phyloP scores from a whole-genome alignment of 441 rosid genomes.

The Populus hybrid region DNA sequence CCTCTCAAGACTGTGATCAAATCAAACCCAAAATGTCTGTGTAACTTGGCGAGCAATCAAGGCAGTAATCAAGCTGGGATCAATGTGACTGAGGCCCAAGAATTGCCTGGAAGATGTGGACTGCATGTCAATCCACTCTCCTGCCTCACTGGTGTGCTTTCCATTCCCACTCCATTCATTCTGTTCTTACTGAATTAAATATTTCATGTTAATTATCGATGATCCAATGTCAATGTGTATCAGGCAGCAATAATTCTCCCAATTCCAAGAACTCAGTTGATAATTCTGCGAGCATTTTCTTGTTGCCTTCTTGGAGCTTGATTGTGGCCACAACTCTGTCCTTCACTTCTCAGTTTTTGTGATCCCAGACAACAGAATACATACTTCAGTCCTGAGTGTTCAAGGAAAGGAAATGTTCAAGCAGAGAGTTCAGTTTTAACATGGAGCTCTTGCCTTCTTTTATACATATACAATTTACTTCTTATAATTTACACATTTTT shows the following conservation, averaged over 20 bases:
- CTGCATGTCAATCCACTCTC: constrained; percentile 57
- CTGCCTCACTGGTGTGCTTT: constrained; percentile 39
- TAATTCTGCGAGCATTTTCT: constrained; percentile 25
- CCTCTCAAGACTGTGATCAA: constrained; percentile 58
- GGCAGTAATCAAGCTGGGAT: constrained; percentile 57
- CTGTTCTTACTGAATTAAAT: background rate
- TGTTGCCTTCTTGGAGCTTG: constrained; percentile 13
- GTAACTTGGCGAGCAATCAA: constrained; percentile 57
- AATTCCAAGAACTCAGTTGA: constrained; percentile 33
- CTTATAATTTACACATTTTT: too few species aligned
- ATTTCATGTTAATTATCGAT: background rate
- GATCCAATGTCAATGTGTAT: background rate
- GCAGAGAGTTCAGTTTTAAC: background rate
- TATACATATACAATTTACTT: too few species aligned
- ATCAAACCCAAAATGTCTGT: constrained; percentile 58
- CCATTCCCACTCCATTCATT: background rate
- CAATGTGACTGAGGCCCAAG: constrained; percentile 57
- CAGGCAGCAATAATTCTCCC: constrained; percentile 31
- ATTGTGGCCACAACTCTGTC: constrained; percentile 9
- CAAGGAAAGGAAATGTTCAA: background rate
- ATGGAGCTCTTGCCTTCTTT: background rate
- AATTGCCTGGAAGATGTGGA: constrained; percentile 72
- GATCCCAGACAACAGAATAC: background rate
- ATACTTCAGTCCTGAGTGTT: background rate
- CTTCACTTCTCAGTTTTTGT: constrained; percentile 11